Evolutionary conservation across 306 rosid species (phyloP).

Genomic region (Senna siamea): DNA sequence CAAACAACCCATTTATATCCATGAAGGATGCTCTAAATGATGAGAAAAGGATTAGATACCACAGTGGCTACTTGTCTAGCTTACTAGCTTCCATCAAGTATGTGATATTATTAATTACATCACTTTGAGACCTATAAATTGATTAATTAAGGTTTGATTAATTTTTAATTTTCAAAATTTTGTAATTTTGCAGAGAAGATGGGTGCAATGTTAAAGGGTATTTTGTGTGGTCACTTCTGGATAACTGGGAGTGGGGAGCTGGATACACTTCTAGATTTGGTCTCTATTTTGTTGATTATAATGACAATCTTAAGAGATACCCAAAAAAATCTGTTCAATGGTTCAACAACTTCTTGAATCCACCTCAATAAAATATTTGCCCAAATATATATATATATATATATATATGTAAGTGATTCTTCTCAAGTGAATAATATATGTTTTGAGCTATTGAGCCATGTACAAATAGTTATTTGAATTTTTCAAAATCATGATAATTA

Average conservation of each 20-base stretch:
- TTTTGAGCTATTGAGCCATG: too few species aligned
- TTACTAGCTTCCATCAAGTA: slow-evolving; percentile 51
- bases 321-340: slow-evolving; percentile 74
- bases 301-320: slow-evolving; percentile 71
- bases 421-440: too few species aligned
- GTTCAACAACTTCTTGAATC: slow-evolving; percentile 73
- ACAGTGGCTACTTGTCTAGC: slow-evolving; percentile 54
- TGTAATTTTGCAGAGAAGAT: slow-evolving; percentile 54
- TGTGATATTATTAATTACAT: not conserved
- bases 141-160: too few species aligned
- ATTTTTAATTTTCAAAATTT: too few species aligned
- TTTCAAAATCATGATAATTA: too few species aligned
- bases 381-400: not conserved
- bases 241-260: slow-evolving; percentile 88
- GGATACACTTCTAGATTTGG: slow-evolving; percentile 86
- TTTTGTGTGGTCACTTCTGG: slow-evolving; percentile 81
- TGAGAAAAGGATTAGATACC: slow-evolving; percentile 64
- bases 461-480: too few species aligned
- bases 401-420: too few species aligned
- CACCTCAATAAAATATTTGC: slow-evolving; percentile 33
- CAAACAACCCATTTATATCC: not conserved
- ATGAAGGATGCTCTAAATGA: slow-evolving; percentile 61
- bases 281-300: slow-evolving; percentile 69
- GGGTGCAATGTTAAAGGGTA: slow-evolving; percentile 88
- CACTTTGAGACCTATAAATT: too few species aligned